Conservation (phyloP, 148 eudicot species). For the Euryodendron excelsum region DNA sequence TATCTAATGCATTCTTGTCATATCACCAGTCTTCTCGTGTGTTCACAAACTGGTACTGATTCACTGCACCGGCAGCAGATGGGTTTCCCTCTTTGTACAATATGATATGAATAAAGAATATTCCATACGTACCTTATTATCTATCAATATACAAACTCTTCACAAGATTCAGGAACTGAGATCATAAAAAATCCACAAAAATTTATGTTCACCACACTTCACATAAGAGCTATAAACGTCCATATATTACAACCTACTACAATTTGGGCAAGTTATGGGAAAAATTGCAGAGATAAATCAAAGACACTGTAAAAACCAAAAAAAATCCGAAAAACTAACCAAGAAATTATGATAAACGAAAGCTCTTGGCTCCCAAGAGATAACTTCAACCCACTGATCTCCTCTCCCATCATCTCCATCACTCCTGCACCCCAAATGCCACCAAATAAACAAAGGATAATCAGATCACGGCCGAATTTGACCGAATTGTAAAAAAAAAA, state of each 20-base stretch:
- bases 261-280: neutral
- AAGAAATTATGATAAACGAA: constrained; percentile 76
- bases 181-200: neutral
- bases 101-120: neutral
- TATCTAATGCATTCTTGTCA: neutral
- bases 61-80: neutral
- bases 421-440: constrained; percentile 27
- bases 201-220: neutral
- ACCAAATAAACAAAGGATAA: neutral
- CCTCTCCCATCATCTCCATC: constrained; percentile 40
- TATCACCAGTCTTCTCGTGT: neutral
- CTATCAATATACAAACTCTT: neutral
- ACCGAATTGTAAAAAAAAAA: neutral
- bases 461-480: neutral
- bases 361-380: constrained; percentile 98
- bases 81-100: neutral
- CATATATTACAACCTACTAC: neutral
- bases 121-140: neutral
- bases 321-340: constrained; percentile 37
- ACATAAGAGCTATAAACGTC: neutral
- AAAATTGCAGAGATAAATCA: neutral
- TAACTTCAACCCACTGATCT: constrained; percentile 79
- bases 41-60: too few species aligned
- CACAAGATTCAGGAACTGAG: neutral
- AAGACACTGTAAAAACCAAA: neutral